Conservation (phyloP, 2,329 filamentous ascomycete genomes). For the Coniochaeta sp. region DNA sequence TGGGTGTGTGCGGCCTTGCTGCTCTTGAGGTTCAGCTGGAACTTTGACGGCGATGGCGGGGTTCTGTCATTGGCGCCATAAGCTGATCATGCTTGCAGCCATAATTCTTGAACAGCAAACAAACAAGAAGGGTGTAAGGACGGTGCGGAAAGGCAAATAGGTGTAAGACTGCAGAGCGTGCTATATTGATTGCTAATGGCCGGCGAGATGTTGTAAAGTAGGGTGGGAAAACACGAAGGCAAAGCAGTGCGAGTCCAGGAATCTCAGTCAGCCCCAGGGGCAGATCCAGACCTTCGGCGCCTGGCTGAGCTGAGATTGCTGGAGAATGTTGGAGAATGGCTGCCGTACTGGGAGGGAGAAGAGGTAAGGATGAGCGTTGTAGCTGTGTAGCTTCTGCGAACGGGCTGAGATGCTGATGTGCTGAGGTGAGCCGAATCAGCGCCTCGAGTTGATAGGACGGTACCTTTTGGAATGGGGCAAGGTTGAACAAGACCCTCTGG, state of each 20-base stretch:
- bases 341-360: neutral
- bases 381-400: neutral
- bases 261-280: neutral
- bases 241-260: neutral
- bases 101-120: conserved; percentile 7
- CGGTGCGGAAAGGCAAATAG: neutral
- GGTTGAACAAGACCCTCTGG: neutral
- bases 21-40: conserved; percentile 1
- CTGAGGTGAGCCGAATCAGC: neutral
- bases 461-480: neutral
- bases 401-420: neutral
- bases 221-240: neutral
- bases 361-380: neutral
- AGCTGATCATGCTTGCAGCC: conserved; percentile 8
- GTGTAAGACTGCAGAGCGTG: neutral
- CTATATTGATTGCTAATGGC: neutral
- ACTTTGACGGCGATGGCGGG: conserved; percentile 3
- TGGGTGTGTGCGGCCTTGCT: neutral
- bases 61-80: conserved; percentile 12
- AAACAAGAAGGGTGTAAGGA: neutral
- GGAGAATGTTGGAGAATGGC: neutral
- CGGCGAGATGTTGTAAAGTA: neutral
- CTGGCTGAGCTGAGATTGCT: neutral
- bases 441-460: neutral
- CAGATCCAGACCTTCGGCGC: neutral